Evolutionary conservation across 1,284 basidiomycete genomes (phyloP).

Genomic region (Xerocomus nothofagi): DNA sequence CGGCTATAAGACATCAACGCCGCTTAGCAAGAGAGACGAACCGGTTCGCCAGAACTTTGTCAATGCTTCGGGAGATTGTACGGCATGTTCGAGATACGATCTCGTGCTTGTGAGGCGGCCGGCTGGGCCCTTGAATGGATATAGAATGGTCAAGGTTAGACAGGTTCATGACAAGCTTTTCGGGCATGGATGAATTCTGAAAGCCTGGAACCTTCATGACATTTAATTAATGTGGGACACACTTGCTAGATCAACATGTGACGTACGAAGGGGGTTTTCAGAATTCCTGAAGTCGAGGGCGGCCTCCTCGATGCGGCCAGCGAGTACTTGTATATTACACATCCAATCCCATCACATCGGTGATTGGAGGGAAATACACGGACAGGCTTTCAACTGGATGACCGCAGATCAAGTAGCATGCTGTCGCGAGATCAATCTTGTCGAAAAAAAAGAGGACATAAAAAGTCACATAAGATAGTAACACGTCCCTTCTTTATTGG

Average conservation of each 20-base stretch:
- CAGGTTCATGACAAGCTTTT: not conserved
- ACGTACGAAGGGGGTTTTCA: slow-evolving; percentile 14
- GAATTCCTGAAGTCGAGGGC: not conserved
- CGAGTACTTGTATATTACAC: not conserved
- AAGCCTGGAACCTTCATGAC: not conserved
- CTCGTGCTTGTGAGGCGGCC: not conserved
- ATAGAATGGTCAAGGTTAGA: not conserved
- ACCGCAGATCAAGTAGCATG: not conserved
- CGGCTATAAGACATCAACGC: not conserved
- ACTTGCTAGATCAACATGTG: slow-evolving; percentile 3
- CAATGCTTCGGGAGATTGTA: not conserved
- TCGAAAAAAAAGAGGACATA: not conserved
- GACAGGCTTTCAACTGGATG: not conserved
- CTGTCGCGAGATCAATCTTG: not conserved
- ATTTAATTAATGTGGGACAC: slow-evolving; percentile 7
- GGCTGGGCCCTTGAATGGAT: not conserved
- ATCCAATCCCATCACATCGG: not conserved
- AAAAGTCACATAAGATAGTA: not conserved
- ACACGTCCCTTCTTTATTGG: not conserved
- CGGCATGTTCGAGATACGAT: not conserved
- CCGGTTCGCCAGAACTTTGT: slow-evolving; percentile 4
- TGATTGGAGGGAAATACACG: slow-evolving; percentile 5
- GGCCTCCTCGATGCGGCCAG: not conserved
- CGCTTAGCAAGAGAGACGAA: slow-evolving; percentile 2
- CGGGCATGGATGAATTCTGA: not conserved